Conservation (phyloP, 202 grass and related monocot species). For the Saccharum hybrid region DNA sequence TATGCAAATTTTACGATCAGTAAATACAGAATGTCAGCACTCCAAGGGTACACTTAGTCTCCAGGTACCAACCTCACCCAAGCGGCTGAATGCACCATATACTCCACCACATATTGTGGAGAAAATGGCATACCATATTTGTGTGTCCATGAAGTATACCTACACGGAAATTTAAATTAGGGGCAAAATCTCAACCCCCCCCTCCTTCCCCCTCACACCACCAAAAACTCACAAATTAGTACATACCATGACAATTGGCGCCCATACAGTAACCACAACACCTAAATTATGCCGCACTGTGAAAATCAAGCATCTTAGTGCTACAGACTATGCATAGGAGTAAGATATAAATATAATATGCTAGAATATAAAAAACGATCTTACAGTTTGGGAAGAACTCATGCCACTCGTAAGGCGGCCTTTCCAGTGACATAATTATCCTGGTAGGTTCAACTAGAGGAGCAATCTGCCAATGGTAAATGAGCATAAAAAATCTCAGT, state of each 20-base stretch:
- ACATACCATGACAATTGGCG: constrained; percentile 92
- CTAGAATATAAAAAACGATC: constrained; percentile 36
- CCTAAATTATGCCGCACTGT: constrained; percentile 95
- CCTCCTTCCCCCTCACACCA: neutral
- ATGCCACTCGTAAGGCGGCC: constrained; percentile 76
- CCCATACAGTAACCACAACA: constrained; percentile 92
- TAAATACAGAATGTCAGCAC: constrained; percentile 33
- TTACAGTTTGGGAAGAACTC: constrained; percentile 97
- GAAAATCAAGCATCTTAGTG: constrained; percentile 47
- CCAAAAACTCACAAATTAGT: too few species aligned
- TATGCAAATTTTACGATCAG: constrained; percentile 27
- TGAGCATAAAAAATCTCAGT: constrained; percentile 3
- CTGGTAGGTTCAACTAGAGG: constrained; percentile 87
- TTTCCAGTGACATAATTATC: constrained; percentile 77
- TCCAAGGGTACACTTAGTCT: constrained; percentile 26
- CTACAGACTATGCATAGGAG: constrained; percentile 26
- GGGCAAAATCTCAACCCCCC: neutral
- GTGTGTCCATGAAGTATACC: constrained; percentile 99
- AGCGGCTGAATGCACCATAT: constrained; percentile 87
- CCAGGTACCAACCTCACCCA: constrained; percentile 85
- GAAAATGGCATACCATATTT: constrained; percentile 99
- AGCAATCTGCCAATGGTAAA: constrained; percentile 69
- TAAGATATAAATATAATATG: constrained; percentile 9
- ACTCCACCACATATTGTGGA: constrained; percentile 94
- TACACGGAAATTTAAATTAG: constrained; percentile 42